Evolutionary conservation across 495 filamentous ascomycete genomes (phyloP), one percentile per base, ranked within the genome.

Genomic region (Xylaria scruposa): DNA sequence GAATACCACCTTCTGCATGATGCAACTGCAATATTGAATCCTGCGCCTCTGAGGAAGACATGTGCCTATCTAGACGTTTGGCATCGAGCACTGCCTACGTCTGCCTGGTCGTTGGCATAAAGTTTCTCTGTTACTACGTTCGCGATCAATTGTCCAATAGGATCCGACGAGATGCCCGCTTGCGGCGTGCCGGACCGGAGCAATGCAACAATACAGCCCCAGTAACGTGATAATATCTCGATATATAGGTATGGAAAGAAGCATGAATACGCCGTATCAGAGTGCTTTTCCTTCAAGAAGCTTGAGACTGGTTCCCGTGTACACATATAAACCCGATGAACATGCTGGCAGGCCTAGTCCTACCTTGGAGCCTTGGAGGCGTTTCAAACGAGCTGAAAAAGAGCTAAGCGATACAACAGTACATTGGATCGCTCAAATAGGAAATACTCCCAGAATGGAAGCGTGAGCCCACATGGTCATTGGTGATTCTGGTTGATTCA

Each of bases 391-490:
- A 46, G 46, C 38, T 51, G 31, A 24, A 8, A 31, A 51, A 36
- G 46, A 38, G 53, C 19, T 31, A 49, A 26, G 61, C n/a, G 62
- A 65, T 46, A 46, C 63, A 24, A 24, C 9, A 15, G 12, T 67
- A 67, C 63, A 51, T 38, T 29, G 19, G 40, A 36, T 67, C 9
- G 17, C 65, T 42, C 4, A n/a, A 67, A 54, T 24, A 40, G 65
- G 65, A 56, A 67, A 42, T n/a, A 31, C 3, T 56, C 65, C 49
- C 21, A 68, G 10, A 68, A 68, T 10, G 65, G 51, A 54, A 54
- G 15, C 24, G 15, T 5, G 17, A 47, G 17, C 8, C 29, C 21
- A 42, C 29, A 21, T 19, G 38, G 38, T 42, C 10, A 42, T 42
- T 19, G 38, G 38, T 42, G 38, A 42, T 42, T 42, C 12, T 12